Percentiles rank a stretch among this genome's conserved stretches.
phyloP scores from a whole-genome alignment of 331 rosid species.

The Malus hybrid region DNA sequence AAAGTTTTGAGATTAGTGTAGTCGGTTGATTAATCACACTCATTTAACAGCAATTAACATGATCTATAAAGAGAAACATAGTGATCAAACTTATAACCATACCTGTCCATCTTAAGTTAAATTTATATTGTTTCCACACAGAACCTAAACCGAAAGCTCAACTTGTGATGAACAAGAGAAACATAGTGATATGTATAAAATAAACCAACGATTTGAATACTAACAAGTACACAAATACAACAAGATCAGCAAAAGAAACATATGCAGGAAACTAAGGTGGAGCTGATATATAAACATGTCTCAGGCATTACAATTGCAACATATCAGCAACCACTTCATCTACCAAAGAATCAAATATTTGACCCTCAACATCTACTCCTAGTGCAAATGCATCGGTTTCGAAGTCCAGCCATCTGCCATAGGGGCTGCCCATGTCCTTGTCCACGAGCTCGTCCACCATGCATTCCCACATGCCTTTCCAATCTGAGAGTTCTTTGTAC shows the following conservation, averaged over 20 bases:
- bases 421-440: constrained; percentile 73
- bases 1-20: too few species aligned
- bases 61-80: too few species aligned
- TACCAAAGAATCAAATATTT: constrained; percentile 58
- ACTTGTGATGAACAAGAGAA: not conserved
- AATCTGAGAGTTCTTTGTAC: constrained; percentile 59
- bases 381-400: constrained; percentile 52
- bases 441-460: constrained; percentile 91
- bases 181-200: not conserved
- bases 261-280: not conserved
- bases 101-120: not conserved
- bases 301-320: constrained; percentile 25
- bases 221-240: not conserved
- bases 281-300: not conserved
- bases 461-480: constrained; percentile 61
- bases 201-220: not conserved
- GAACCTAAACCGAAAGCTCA: not conserved
- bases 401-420: constrained; percentile 74
- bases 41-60: too few species aligned
- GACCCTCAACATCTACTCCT: constrained; percentile 57
- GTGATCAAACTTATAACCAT: not conserved
- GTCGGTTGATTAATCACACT: too few species aligned
- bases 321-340: constrained; percentile 53
- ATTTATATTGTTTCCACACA: not conserved
- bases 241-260: not conserved